Evolutionary conservation across 768 basidiomycete species (phyloP).

Genomic region (Daedaleopsis nitida): DNA sequence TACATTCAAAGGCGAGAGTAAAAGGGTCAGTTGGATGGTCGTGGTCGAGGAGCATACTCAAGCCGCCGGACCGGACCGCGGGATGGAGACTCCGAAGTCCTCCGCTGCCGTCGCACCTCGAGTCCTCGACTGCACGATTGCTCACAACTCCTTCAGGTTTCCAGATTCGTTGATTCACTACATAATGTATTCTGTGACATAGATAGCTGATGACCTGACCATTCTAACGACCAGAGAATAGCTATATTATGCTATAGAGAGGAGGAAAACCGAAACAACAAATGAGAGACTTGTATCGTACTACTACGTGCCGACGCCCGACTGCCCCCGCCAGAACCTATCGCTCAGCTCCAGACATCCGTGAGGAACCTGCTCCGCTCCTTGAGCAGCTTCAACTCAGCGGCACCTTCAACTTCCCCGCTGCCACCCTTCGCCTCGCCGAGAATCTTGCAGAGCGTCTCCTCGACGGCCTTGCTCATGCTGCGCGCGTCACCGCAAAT

Average conservation of each 20-base stretch:
- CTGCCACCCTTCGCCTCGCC: constrained; percentile 94
- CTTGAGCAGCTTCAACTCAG: constrained; percentile 94
- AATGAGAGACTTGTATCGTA: background rate
- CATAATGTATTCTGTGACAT: background rate
- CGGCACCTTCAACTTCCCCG: constrained; percentile 83
- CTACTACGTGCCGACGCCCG: background rate
- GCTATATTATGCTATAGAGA: background rate
- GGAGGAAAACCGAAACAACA: background rate
- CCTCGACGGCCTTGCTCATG: constrained; percentile 97
- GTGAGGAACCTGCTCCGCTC: constrained; percentile 86
- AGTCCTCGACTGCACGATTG: too few relatives aligned
- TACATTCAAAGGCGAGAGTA: background rate
- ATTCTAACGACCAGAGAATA: background rate
- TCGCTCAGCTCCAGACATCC: constrained; percentile 69
- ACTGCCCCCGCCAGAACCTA: background rate
- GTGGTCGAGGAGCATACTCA: background rate
- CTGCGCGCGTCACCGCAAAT: constrained; percentile 96
- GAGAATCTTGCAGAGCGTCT: constrained; percentile 77
- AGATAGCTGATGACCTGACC: background rate
- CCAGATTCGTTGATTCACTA: background rate
- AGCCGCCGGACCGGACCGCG: background rate
- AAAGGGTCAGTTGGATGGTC: background rate
- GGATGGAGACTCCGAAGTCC: background rate
- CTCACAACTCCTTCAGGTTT: too few relatives aligned
- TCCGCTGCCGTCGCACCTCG: background rate